phyloP scores from a whole-genome alignment of 148 eudicot genomes.

The Nepenthes gracilis region DNA sequence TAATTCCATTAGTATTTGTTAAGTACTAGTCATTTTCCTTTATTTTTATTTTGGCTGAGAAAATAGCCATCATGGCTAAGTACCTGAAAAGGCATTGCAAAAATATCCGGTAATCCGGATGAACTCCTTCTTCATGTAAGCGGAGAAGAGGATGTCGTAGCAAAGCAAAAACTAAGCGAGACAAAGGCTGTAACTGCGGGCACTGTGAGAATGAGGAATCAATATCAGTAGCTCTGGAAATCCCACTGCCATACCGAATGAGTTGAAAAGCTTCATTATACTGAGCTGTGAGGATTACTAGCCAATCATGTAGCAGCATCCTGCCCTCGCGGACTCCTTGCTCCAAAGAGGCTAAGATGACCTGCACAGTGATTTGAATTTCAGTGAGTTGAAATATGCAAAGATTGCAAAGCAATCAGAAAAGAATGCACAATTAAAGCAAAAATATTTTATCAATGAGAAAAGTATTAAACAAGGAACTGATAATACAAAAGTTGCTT shows the following conservation, averaged over 20 bases:
- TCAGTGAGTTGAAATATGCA: not conserved
- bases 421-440: not conserved
- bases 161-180: constrained; percentile 91
- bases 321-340: constrained; percentile 96
- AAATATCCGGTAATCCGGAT: constrained; percentile 91
- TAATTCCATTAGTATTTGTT: no score
- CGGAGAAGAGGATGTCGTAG: constrained; percentile 92
- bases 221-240: constrained; percentile 34
- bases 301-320: constrained; percentile 93
- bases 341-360: constrained; percentile 82
- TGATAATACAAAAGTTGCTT: no score
- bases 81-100: constrained; percentile 97
- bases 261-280: constrained; percentile 76
- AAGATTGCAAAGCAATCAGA: not conserved
- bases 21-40: no score
- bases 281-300: constrained; percentile 87
- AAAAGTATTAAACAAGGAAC: no score
- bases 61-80: not conserved
- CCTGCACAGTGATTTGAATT: constrained; percentile 27
- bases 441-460: no score
- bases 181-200: constrained; percentile 85
- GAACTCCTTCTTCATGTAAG: constrained; percentile 95
- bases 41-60: no score
- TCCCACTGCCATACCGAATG: constrained; percentile 44
- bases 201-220: constrained; percentile 82